Percentiles rank a stretch among this genome's conserved stretches.
Conservation (phyloP, 1,284 basidiomycete species). For the Cryptococcus sp. region DNA sequence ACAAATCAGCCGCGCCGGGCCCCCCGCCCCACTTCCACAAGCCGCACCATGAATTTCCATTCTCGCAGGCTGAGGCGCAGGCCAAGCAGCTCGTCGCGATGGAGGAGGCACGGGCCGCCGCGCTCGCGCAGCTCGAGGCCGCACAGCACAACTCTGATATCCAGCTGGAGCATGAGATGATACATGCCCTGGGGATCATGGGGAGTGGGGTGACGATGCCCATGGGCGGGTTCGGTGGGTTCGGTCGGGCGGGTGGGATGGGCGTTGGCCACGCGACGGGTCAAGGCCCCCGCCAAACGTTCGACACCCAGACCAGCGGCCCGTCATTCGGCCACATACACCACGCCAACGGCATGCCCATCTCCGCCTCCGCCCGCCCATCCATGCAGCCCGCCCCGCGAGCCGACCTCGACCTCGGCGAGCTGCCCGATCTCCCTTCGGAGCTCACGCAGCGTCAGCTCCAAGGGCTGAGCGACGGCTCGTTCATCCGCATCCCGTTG, state of each 20-base stretch:
- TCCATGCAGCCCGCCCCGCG: constrained; percentile 19
- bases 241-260: background rate
- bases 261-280: background rate
- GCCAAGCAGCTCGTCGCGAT: constrained; percentile 26
- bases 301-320: constrained; percentile 35
- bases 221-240: background rate
- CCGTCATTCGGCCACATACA: constrained; percentile 47
- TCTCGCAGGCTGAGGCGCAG: constrained; percentile 27
- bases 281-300: constrained; percentile 34
- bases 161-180: constrained; percentile 8
- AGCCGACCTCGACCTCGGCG: constrained; percentile 6
- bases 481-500: constrained; percentile 32
- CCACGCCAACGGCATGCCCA: constrained; percentile 32
- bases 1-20: constrained; percentile 5
- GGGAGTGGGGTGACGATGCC: background rate
- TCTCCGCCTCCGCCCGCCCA: constrained; percentile 16
- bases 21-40: constrained; percentile 22
- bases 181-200: constrained; percentile 2
- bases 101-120: constrained; percentile 26
- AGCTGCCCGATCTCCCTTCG: background rate
- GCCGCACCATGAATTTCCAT: constrained; percentile 32
- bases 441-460: constrained; percentile 1
- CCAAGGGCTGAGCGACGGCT: constrained; percentile 3
- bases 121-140: constrained; percentile 30
- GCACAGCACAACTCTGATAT: constrained; percentile 7